Percentiles rank a stretch among this genome's conserved stretches.
Conservation (phyloP, 257 asterid species). For the Jacaranda mimosifolia region DNA sequence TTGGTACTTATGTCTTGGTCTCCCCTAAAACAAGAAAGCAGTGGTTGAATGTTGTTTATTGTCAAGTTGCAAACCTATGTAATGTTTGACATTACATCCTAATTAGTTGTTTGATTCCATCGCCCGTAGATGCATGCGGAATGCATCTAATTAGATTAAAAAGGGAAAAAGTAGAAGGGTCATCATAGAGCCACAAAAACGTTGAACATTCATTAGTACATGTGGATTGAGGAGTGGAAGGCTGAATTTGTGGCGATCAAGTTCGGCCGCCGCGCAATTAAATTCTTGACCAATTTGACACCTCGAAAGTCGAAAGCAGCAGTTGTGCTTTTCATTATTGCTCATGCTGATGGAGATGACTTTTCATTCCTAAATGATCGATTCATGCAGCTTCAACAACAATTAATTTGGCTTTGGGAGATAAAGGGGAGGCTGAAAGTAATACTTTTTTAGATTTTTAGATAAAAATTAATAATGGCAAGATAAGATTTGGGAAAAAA, state of each 20-base stretch:
- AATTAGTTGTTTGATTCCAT: no score
- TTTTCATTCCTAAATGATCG: no score
- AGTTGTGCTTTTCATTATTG: background rate
- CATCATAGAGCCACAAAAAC: slow-evolving; percentile 16
- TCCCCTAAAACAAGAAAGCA: background rate
- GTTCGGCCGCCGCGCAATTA: background rate
- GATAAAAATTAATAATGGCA: no score
- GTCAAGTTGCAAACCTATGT: background rate
- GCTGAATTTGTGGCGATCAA: background rate
- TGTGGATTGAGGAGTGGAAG: background rate
- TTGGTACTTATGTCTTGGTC: no score
- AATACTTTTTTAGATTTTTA: no score
- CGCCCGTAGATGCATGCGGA: no score
- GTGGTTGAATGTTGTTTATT: slow-evolving; percentile 28
- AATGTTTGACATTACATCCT: background rate
- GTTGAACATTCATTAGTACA: background rate
- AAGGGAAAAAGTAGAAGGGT: no score
- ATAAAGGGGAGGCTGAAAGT: no score
- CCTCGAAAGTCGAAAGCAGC: background rate
- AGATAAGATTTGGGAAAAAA: no score
- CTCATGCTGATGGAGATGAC: background rate
- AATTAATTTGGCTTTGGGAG: no score
- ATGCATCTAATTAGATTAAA: no score
- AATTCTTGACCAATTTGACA: background rate
- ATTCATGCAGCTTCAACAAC: no score